phyloP scores from a whole-genome alignment of 1,284 basidiomycete genomes.

The Pseudozyma sp. region DNA sequence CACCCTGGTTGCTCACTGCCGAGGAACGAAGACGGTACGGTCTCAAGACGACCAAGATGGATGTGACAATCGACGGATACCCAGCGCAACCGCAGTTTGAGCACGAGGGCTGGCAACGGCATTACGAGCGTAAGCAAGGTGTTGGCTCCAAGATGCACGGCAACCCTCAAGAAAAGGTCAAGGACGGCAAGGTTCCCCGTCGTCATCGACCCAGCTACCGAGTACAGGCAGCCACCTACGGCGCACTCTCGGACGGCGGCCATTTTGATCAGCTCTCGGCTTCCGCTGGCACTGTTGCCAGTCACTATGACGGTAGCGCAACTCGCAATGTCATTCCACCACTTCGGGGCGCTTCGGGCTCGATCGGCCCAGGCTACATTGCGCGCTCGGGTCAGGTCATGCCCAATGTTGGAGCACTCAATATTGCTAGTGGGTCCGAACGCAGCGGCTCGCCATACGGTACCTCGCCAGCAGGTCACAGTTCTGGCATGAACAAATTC shows the following conservation, averaged over 20 bases:
- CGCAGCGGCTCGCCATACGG: constrained; percentile 34
- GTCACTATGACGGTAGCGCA: constrained; percentile 4
- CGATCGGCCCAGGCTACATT: constrained; percentile 30
- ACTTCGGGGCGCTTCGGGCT: constrained; percentile 35
- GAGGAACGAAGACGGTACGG: constrained; percentile 58
- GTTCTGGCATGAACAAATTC: constrained; percentile 17
- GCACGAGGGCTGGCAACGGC: constrained; percentile 59
- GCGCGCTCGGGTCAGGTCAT: constrained; percentile 15
- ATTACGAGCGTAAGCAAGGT: constrained; percentile 61
- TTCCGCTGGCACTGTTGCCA: constrained; percentile 22
- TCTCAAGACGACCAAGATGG: constrained; percentile 59
- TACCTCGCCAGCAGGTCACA: constrained; percentile 18
- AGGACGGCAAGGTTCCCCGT: constrained; percentile 57
- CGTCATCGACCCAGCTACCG: constrained; percentile 48
- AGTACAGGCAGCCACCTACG: constrained; percentile 29
- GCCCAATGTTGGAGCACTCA: constrained; percentile 26
- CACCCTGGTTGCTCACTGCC: constrained; percentile 52
- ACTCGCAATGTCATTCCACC: constrained; percentile 45
- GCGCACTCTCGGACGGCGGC: constrained; percentile 30
- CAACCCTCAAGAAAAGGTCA: constrained; percentile 65
- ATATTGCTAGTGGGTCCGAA: constrained; percentile 15
- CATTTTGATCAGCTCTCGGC: constrained; percentile 39
- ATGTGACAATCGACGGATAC: constrained; percentile 59
- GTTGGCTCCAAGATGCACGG: constrained; percentile 63
- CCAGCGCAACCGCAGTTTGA: constrained; percentile 57